Percentiles rank a stretch among this genome's conserved stretches.
These are phyloP conservation scores for Acephala macrosclerotiorum DNA, from an alignment of 2,329 filamentous ascomycete species.

Conservation along the genomic window DNA sequence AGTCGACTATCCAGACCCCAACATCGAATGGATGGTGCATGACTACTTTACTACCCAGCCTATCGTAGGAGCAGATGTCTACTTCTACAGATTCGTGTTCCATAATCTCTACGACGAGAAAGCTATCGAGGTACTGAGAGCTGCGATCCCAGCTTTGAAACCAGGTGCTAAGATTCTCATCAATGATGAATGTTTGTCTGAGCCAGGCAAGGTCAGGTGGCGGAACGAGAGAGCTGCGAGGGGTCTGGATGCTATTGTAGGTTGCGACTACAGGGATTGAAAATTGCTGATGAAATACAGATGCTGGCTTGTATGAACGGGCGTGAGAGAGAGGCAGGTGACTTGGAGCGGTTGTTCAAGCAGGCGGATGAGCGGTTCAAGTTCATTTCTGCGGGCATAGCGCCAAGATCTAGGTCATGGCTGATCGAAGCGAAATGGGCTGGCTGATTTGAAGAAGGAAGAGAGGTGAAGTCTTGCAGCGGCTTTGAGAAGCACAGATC, in stretches of 20 bases:
- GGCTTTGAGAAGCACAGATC: too few relatives aligned
- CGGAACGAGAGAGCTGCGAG: conserved; percentile 49
- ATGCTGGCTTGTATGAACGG: conserved; percentile 21
- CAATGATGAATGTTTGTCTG: conserved; percentile 43
- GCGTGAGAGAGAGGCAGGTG: conserved; percentile 15
- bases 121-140: conserved; percentile 44
- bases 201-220: conserved; percentile 23
- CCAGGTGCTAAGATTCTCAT: conserved; percentile 48
- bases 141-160: conserved; percentile 50
- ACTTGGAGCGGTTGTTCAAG: conserved; percentile 20
- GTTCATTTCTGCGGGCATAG: conserved; percentile 6
- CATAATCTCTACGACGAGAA: conserved; percentile 55
- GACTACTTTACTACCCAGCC: conserved; percentile 55
- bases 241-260: conserved; percentile 9
- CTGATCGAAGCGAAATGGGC: conserved; percentile 19
- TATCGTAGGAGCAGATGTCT: conserved; percentile 50
- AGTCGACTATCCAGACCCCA: conserved; percentile 38
- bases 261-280: neutral
- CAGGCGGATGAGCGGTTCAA: conserved; percentile 19
- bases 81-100: conserved; percentile 54
- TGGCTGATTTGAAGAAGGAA: neutral
- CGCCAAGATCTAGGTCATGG: conserved; percentile 12
- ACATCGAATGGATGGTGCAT: conserved; percentile 43
- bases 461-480: neutral
- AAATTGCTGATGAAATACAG: neutral